Conservation (phyloP, 345 rosid genomes). For the Capsella bursapastoris region DNA sequence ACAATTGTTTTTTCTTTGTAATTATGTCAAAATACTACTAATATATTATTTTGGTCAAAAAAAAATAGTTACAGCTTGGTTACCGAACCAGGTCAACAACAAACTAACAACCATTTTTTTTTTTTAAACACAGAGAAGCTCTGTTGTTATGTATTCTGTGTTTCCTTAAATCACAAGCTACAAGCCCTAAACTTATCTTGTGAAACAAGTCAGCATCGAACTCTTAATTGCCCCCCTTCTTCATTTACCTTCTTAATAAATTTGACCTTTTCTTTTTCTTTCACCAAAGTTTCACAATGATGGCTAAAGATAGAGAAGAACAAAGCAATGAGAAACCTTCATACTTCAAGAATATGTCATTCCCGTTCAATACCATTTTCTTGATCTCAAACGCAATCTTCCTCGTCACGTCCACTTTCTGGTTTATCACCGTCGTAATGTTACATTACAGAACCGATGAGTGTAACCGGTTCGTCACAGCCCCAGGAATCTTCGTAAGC, state of each 20-base stretch:
- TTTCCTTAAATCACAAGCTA: constrained; percentile 32
- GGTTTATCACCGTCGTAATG: constrained; percentile 30
- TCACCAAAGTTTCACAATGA: background rate
- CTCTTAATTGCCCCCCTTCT: background rate
- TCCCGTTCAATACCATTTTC: constrained; percentile 42
- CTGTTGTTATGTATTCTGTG: constrained; percentile 21
- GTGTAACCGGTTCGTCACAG: constrained; percentile 36
- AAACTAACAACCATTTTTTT: background rate
- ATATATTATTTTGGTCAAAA: background rate
- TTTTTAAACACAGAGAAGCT: constrained; percentile 4
- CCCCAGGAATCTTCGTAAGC: constrained; percentile 39
- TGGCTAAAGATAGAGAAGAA: constrained; percentile 34
- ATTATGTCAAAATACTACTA: background rate
- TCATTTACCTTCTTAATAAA: background rate
- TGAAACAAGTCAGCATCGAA: constrained; percentile 11
- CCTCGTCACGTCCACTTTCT: constrained; percentile 28
- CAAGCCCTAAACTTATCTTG: constrained; percentile 33
- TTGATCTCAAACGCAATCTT: constrained; percentile 36
- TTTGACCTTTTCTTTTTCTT: background rate
- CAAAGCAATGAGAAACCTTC: background rate
- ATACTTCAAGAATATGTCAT: constrained; percentile 21
- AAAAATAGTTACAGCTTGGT: background rate
- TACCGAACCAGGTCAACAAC: constrained; percentile 30
- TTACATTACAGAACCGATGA: constrained; percentile 38
- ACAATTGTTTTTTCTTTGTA: background rate